Percentiles rank a stretch among this genome's conserved stretches.
Conservation (phyloP, 345 rosid species). For the Syzygium oleosum region DNA sequence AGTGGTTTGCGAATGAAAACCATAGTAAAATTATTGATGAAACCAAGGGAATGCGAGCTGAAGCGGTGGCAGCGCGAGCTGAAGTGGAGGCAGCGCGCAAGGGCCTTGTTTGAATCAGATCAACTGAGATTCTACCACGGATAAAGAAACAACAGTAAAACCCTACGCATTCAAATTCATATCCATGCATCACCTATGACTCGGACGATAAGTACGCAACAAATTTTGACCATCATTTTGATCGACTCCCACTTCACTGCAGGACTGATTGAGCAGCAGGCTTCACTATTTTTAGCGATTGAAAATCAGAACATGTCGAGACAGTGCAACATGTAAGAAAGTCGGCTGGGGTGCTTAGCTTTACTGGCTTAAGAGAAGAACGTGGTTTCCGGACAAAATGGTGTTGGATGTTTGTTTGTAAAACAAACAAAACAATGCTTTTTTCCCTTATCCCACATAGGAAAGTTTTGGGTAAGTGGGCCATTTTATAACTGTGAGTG, state of each 20-base stretch:
- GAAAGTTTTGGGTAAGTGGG: too few species aligned
- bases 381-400: not conserved
- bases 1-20: not conserved
- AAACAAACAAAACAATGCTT: too few species aligned
- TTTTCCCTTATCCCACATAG: too few species aligned
- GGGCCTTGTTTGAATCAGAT: not conserved
- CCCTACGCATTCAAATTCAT: not conserved
- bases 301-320: not conserved
- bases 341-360: not conserved
- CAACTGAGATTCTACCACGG: not conserved
- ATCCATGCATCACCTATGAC: not conserved
- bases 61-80: not conserved
- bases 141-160: not conserved
- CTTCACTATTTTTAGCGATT: not conserved
- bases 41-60: not conserved
- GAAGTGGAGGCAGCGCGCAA: not conserved
- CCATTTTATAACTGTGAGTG: too few species aligned
- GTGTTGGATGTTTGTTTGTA: too few species aligned
- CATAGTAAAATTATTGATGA: not conserved
- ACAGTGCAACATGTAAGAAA: not conserved
- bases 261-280: not conserved
- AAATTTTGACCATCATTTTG: not conserved
- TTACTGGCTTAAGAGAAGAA: not conserved
- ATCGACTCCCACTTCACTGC: not conserved
- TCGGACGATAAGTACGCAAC: not conserved